Conservation (phyloP, 2,329 filamentous ascomycete species). For the Fusarium neocosmosporiellum region DNA sequence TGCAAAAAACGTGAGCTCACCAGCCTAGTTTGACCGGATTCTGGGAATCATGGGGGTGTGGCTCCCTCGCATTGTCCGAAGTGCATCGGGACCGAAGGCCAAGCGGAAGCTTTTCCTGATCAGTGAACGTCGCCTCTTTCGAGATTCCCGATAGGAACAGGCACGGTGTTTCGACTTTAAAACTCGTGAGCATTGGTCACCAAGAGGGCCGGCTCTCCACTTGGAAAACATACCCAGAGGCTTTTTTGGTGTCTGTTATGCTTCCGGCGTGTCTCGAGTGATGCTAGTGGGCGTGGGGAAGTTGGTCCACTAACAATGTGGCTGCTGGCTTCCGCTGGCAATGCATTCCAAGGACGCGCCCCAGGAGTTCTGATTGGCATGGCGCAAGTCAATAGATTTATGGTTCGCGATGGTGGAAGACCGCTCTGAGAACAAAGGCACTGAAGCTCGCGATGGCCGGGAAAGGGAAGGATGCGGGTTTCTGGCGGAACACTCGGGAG, state of each 20-base stretch:
- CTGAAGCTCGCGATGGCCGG: background rate
- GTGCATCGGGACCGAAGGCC: background rate
- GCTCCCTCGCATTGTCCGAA: slow-evolving; percentile 2
- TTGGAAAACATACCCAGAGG: background rate
- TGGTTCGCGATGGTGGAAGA: background rate
- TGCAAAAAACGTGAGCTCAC: slow-evolving; percentile 3
- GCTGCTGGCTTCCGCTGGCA: background rate
- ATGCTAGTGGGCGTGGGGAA: slow-evolving; percentile 1
- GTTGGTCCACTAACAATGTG: background rate
- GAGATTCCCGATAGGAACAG: background rate
- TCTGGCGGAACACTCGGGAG: background rate
- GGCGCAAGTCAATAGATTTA: background rate
- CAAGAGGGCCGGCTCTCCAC: background rate
- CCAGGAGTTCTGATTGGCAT: background rate
- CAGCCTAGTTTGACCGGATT: background rate
- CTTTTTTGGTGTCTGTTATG: background rate
- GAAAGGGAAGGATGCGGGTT: background rate
- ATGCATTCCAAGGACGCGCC: background rate
- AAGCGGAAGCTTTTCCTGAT: background rate
- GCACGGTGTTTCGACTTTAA: background rate
- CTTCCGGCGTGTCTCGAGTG: slow-evolving; percentile 3
- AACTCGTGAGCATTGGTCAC: background rate
- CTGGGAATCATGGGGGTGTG: background rate
- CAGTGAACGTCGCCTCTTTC: background rate
- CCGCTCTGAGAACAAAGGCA: background rate